Conservation (phyloP, 768 basidiomycete species). For the Pisolithus microcarpus region DNA sequence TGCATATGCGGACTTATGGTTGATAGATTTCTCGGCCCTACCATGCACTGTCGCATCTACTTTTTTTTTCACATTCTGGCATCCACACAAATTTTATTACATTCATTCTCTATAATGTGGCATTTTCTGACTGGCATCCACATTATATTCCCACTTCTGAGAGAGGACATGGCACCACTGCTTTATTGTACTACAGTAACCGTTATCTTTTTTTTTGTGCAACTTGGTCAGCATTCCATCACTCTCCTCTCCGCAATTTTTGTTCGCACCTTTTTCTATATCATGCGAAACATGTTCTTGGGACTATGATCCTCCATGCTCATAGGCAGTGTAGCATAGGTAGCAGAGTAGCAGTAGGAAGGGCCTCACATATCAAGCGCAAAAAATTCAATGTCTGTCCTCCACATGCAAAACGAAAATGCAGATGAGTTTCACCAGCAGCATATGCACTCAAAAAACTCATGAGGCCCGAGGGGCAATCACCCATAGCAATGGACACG, state of each 20-base stretch:
- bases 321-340: no score
- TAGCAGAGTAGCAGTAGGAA: no score
- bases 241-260: neutral
- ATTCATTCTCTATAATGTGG: neutral
- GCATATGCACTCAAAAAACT: no score
- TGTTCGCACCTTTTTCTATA: neutral
- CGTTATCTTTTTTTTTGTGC: neutral
- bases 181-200: neutral
- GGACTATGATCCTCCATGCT: neutral
- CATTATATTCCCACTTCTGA: neutral
- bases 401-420: no score
- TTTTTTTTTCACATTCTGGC: slow-evolving; percentile 22
- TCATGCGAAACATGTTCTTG: neutral
- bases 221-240: neutral
- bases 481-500: no score
- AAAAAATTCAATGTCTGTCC: no score
- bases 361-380: no score
- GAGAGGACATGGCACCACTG: neutral
- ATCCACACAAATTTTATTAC: slow-evolving; percentile 1
- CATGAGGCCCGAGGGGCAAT: no score
- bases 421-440: no score
- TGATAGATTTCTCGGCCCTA: slow-evolving; percentile 14
- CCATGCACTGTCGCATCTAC: slow-evolving; percentile 7
- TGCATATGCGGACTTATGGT: slow-evolving; percentile 30
- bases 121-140: neutral